These are phyloP conservation scores for Suillus cothurnatus DNA, from an alignment of 768 basidiomycete species.

Conservation along the genomic window DNA sequence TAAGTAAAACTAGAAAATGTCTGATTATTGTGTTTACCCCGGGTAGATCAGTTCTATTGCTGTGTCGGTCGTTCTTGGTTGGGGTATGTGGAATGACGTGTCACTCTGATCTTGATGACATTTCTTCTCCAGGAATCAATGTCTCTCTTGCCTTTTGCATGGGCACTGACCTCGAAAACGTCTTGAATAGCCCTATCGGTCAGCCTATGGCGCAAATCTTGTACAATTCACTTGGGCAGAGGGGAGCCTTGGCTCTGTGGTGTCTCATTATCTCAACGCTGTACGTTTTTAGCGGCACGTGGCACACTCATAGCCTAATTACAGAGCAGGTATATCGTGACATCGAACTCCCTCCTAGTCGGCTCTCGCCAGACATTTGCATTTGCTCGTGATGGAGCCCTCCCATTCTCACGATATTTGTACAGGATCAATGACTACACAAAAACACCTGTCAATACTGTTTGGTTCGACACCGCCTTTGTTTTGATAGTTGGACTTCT, in stretches of 20 bases:
- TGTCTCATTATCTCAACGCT: neutral
- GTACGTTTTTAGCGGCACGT: neutral
- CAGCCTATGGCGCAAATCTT: neutral
- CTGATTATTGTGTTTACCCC: neutral
- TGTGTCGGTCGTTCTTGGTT: neutral
- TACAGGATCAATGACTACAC: conserved; percentile 3
- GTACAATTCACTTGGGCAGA: neutral
- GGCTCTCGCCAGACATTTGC: conserved; percentile 4
- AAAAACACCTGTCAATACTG: neutral
- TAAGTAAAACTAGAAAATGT: neutral
- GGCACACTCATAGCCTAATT: neutral
- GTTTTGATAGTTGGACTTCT: neutral
- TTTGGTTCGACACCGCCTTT: neutral
- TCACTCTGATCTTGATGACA: neutral
- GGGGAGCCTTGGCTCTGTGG: neutral
- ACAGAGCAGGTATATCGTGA: neutral
- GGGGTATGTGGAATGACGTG: neutral
- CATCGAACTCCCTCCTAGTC: conserved; percentile 2
- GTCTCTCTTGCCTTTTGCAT: conserved; percentile 2
- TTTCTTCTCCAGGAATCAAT: neutral
- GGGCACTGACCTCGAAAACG: neutral
- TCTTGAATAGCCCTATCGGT: neutral
- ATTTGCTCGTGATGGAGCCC: conserved; percentile 1
- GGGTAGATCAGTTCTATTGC: neutral
- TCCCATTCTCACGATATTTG: neutral